Percentiles rank a stretch among this genome's conserved stretches.
These are phyloP conservation scores for Paradendryphiella salina DNA, from an alignment of 2,329 filamentous ascomycete species.

Conservation along the genomic window DNA sequence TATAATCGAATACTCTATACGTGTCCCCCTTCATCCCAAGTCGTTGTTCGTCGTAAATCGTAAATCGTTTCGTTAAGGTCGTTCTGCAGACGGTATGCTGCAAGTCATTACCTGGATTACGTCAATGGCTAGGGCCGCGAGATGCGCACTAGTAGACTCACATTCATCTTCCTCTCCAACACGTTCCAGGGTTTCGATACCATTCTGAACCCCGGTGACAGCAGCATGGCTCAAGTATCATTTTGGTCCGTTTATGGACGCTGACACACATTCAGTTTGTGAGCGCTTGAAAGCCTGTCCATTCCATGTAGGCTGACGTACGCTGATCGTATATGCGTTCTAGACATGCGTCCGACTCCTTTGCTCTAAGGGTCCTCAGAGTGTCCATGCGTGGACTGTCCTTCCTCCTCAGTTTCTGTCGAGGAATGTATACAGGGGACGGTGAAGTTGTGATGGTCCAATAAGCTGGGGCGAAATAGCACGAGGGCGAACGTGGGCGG, in stretches of 20 bases:
- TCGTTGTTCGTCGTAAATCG: conserved; percentile 11
- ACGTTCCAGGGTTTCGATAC: background rate
- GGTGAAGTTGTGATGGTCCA: conserved; percentile 14
- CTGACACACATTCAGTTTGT: background rate
- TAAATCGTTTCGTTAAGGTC: conserved; percentile 8
- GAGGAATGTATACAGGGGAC: conserved; percentile 15
- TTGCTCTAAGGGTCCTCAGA: conserved; percentile 39
- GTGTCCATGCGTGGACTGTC: conserved; percentile 34
- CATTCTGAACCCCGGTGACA: background rate
- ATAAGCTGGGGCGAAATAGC: conserved; percentile 14
- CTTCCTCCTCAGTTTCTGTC: conserved; percentile 22
- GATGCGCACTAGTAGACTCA: background rate
- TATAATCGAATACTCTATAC: conserved; percentile 12
- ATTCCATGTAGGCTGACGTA: conserved; percentile 37
- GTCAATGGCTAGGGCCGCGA: background rate
- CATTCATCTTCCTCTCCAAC: background rate
- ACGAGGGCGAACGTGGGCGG: conserved; percentile 14
- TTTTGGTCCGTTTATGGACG: background rate
- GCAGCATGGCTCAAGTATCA: background rate
- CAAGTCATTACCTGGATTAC: conserved; percentile 3
- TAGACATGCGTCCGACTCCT: conserved; percentile 42
- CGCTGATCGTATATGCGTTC: conserved; percentile 38
- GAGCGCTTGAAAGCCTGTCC: conserved; percentile 22
- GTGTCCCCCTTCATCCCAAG: conserved; percentile 1
- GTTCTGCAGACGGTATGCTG: conserved; percentile 2